phyloP scores from a whole-genome alignment of 2,329 filamentous ascomycete genomes.

The Clonostachys byssicola region DNA sequence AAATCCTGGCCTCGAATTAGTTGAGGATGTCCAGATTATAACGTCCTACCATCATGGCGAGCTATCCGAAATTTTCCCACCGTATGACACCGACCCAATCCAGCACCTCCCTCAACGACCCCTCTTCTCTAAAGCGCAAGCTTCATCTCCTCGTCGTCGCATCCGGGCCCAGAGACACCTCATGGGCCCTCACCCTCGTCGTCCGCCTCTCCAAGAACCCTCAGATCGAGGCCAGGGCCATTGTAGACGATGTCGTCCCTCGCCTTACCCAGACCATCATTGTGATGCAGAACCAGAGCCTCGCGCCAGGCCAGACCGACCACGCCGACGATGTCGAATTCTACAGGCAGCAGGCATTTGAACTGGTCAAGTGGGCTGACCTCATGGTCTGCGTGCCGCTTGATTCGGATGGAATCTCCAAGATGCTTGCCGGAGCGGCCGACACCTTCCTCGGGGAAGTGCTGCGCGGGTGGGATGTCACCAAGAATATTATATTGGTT shows the following conservation, averaged over 20 bases:
- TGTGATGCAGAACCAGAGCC: slow-evolving; percentile 50
- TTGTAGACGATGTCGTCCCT: slow-evolving; percentile 62
- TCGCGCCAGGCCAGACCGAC: slow-evolving; percentile 20
- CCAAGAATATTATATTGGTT: slow-evolving; percentile 79
- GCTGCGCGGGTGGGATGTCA: slow-evolving; percentile 79
- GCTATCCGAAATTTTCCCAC: background rate
- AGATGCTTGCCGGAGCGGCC: slow-evolving; percentile 82
- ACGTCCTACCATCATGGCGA: no score
- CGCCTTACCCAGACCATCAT: slow-evolving; percentile 60
- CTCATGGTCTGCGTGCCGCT: slow-evolving; percentile 80
- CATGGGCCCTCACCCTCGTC: slow-evolving; percentile 62
- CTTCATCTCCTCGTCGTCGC: slow-evolving; percentile 61
- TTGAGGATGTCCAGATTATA: no score
- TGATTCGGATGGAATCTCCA: slow-evolving; percentile 77
- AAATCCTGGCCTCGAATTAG: no score
- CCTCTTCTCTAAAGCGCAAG: slow-evolving; percentile 27
- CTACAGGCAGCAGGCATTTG: slow-evolving; percentile 47
- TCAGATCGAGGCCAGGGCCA: slow-evolving; percentile 56
- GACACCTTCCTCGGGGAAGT: slow-evolving; percentile 79
- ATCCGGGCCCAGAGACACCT: slow-evolving; percentile 60
- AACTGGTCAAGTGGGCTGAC: slow-evolving; percentile 84
- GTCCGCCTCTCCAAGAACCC: slow-evolving; percentile 63
- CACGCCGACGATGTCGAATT: slow-evolving; percentile 45
- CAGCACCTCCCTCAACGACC: background rate
- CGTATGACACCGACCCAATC: no score